Conservation (phyloP, 2,329 filamentous ascomycete species). For the Apiospora phragmitis region DNA sequence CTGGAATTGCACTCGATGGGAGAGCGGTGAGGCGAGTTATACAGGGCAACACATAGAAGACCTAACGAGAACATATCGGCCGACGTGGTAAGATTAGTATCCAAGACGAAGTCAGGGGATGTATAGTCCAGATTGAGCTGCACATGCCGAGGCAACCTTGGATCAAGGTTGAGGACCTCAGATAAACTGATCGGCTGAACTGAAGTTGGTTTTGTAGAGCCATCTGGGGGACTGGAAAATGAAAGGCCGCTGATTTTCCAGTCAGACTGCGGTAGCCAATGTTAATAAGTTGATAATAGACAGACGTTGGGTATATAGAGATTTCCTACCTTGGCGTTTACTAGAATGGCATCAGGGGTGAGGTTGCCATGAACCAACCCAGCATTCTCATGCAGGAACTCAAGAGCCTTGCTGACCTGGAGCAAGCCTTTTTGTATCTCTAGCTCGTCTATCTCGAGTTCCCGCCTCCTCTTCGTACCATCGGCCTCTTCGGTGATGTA, state of each 20-base stretch:
- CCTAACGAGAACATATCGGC: slow-evolving; percentile 95
- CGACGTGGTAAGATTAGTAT: slow-evolving; percentile 79
- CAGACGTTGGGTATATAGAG: slow-evolving; percentile 4
- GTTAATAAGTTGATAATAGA: background rate
- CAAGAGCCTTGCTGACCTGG: slow-evolving; percentile 89
- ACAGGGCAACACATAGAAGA: slow-evolving; percentile 82
- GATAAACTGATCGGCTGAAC: slow-evolving; percentile 79
- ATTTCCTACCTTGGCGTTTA: slow-evolving; percentile 82
- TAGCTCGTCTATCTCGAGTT: slow-evolving; percentile 92
- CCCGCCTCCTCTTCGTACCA: slow-evolving; percentile 70
- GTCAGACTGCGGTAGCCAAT: slow-evolving; percentile 65
- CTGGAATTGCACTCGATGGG: slow-evolving; percentile 83
- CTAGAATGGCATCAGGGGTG: slow-evolving; percentile 87
- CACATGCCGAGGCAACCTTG: slow-evolving; percentile 76
- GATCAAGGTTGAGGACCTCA: slow-evolving; percentile 82
- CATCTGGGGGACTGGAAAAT: slow-evolving; percentile 81
- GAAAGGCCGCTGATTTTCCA: slow-evolving; percentile 98
- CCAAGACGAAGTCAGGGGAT: slow-evolving; percentile 91
- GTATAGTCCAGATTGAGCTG: slow-evolving; percentile 92
- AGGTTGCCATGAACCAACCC: slow-evolving; percentile 92
- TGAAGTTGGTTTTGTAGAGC: slow-evolving; percentile 71
- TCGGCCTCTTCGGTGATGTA: slow-evolving; percentile 80
- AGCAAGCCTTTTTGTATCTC: slow-evolving; percentile 96
- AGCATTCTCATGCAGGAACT: slow-evolving; percentile 94
- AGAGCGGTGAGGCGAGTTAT: slow-evolving; percentile 90